A percentile compares a stretch with the other conserved stretches of the same genome.
These are phyloP conservation scores for Sphaceloma murrayae DNA, from an alignment of 2,329 filamentous ascomycete genomes.

Conservation along the genomic window DNA sequence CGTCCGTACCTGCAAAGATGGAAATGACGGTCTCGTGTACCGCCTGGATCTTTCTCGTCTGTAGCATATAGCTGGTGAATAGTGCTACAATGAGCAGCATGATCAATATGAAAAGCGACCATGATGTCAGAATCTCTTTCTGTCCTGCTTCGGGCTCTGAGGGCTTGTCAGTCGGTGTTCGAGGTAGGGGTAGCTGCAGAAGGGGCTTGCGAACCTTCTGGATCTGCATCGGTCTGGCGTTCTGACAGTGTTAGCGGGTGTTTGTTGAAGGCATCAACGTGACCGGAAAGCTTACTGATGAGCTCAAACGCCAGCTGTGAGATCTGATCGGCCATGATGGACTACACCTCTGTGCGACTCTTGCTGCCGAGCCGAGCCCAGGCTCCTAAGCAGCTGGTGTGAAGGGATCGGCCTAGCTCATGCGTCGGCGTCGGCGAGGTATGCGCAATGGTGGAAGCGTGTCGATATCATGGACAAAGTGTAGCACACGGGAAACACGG, in stretches of 20 bases:
- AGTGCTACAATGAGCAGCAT: slow-evolving; percentile 87
- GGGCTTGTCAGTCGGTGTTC: slow-evolving; percentile 15
- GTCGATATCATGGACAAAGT: too few relatives aligned
- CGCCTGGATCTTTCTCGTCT: slow-evolving; percentile 93
- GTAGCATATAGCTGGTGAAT: slow-evolving; percentile 92
- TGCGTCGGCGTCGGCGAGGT: not conserved
- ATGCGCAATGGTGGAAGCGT: too few relatives aligned
- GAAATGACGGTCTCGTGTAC: slow-evolving; percentile 97
- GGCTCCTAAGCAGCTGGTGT: slow-evolving; percentile 3
- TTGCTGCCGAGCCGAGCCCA: slow-evolving; percentile 10
- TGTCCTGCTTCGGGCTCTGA: slow-evolving; percentile 66
- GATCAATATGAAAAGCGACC: slow-evolving; percentile 95
- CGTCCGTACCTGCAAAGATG: slow-evolving; percentile 73
- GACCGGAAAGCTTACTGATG: slow-evolving; percentile 30
- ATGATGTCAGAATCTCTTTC: slow-evolving; percentile 92
- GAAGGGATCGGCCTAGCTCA: not conserved
- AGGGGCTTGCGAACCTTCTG: slow-evolving; percentile 29
- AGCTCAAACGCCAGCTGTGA: slow-evolving; percentile 22
- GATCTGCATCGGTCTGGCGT: slow-evolving; percentile 40
- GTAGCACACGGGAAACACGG: too few relatives aligned
- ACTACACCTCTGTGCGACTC: not conserved
- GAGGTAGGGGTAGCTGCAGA: slow-evolving; percentile 2
- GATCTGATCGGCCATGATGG: slow-evolving; percentile 17
- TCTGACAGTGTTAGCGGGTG: slow-evolving; percentile 19
- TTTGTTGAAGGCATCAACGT: not conserved